These are phyloP conservation scores for Aspergillus carbonarius DNA, from an alignment of 2,329 filamentous ascomycete genomes.

Conservation along the genomic window DNA sequence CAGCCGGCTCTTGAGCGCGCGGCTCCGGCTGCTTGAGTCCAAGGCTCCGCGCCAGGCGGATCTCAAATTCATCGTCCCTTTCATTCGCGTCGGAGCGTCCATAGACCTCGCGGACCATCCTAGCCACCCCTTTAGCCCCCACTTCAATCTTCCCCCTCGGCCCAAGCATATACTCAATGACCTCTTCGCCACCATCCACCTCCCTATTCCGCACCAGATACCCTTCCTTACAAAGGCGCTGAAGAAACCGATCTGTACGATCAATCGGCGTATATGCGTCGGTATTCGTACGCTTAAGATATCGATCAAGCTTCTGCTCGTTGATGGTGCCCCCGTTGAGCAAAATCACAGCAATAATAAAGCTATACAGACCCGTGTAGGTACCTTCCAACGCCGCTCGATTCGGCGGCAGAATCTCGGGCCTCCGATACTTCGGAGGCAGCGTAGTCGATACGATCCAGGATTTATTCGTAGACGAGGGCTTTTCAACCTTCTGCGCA, in stretches of 20 bases:
- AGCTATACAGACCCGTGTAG: constrained; percentile 78
- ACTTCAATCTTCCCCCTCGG: constrained; percentile 84
- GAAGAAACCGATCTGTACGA: constrained; percentile 72
- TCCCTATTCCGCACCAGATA: constrained; percentile 79
- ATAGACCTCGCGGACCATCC: constrained; percentile 62
- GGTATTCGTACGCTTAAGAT: constrained; percentile 72
- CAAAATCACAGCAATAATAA: constrained; percentile 73
- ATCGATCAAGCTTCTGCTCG: constrained; percentile 75
- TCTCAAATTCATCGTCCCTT: constrained; percentile 51
- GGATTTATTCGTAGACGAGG: constrained; percentile 57
- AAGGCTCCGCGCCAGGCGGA: constrained; percentile 62
- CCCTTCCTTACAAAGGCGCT: constrained; percentile 74
- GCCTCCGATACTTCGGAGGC: constrained; percentile 64
- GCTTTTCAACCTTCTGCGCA: constrained; percentile 47
- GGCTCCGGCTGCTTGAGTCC: constrained; percentile 45
- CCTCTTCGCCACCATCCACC: constrained; percentile 67
- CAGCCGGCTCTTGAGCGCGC: neutral
- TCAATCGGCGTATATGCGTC: constrained; percentile 72
- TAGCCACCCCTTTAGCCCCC: constrained; percentile 70
- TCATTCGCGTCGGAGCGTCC: constrained; percentile 33
- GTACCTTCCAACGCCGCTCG: constrained; percentile 71
- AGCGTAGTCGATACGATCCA: constrained; percentile 78
- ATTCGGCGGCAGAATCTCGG: constrained; percentile 67
- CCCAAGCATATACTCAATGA: constrained; percentile 79
- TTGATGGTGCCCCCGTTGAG: constrained; percentile 71